phyloP scores from a whole-genome alignment of 306 rosid genomes.

The Lablab purpureus region DNA sequence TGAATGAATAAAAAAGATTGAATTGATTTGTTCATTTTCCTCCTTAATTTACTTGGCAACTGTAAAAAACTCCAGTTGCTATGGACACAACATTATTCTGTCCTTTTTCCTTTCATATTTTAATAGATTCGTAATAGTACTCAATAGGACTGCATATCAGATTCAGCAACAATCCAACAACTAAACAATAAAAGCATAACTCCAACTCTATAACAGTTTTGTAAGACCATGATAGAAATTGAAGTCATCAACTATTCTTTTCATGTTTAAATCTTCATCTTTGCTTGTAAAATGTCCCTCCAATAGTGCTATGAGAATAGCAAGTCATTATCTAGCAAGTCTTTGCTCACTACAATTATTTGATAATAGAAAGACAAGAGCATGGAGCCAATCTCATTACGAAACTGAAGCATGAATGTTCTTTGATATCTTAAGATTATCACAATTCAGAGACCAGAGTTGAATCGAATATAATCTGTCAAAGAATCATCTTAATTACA shows the following conservation, averaged over 20 bases:
- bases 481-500: slow-evolving; percentile 53
- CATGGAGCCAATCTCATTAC: too few relatives aligned
- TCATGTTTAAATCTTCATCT: not conserved
- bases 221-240: not conserved
- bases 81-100: not conserved
- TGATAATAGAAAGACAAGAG: not conserved
- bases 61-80: not conserved
- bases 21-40: too few relatives aligned
- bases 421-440: slow-evolving; percentile 16
- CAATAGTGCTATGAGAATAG: too few relatives aligned
- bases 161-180: not conserved
- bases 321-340: too few relatives aligned
- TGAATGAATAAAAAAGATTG: too few relatives aligned
- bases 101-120: not conserved
- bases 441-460: slow-evolving; percentile 26
- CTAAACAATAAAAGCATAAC: not conserved
- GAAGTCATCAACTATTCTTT: not conserved
- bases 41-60: too few relatives aligned
- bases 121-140: not conserved
- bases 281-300: not conserved
- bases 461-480: slow-evolving; percentile 36
- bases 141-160: not conserved
- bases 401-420: not conserved
- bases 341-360: not conserved
- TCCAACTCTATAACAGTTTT: not conserved